These are phyloP conservation scores for Sporothrix phasma DNA, from an alignment of 2,329 filamentous ascomycete species.

Conservation along the genomic window DNA sequence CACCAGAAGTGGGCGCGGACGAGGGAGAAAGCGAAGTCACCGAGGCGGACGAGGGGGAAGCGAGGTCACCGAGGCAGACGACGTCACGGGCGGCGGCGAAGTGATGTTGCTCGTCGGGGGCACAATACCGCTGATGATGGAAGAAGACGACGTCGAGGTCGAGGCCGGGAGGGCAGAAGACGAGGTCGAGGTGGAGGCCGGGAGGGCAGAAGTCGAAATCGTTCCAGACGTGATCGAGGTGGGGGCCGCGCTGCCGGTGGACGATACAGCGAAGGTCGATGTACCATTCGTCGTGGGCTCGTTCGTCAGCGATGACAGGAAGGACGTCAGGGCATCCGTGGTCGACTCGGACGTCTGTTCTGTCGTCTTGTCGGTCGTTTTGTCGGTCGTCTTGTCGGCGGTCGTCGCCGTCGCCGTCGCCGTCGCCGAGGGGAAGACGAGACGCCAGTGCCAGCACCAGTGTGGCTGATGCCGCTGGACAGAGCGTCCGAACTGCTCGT, in stretches of 20 bases:
- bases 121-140: not conserved
- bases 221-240: not conserved
- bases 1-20: not conserved
- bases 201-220: conserved; percentile 1
- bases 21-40: not conserved
- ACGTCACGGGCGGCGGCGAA: conserved; percentile 7
- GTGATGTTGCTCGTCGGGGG: conserved; percentile 4
- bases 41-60: not conserved
- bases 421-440: not conserved
- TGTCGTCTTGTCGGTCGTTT: conserved; percentile 1
- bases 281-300: not conserved
- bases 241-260: not conserved
- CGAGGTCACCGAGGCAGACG: not conserved
- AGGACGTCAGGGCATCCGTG: not conserved
- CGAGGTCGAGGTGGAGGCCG: conserved; percentile 6
- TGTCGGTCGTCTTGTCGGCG: not conserved
- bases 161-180: conserved; percentile 1
- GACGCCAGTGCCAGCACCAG: conserved; percentile 9
- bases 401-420: not conserved
- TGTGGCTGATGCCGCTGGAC: conserved; percentile 13
- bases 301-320: conserved; percentile 10
- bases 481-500: not conserved
- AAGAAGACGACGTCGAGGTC: too few species aligned
- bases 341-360: not conserved
- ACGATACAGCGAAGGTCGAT: not conserved